Conservation (phyloP, 2,329 filamentous ascomycete species). For the Pseudocercospora ulei region DNA sequence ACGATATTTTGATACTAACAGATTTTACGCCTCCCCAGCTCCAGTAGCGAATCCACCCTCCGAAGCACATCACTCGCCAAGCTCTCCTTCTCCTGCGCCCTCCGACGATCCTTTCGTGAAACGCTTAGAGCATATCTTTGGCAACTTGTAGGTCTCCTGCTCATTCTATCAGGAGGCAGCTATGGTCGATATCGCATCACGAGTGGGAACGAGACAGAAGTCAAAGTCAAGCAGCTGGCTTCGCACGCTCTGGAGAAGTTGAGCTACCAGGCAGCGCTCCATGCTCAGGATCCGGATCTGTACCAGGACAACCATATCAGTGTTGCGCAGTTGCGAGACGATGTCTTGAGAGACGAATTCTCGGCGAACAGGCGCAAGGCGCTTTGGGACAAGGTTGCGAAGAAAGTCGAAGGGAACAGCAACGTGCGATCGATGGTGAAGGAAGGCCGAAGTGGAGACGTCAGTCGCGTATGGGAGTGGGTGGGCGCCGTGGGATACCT, state of each 20-base stretch:
- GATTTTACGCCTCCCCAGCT: slow-evolving; percentile 59
- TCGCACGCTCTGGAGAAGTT: slow-evolving; percentile 74
- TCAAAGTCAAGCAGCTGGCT: slow-evolving; percentile 72
- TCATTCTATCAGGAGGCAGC: slow-evolving; percentile 41
- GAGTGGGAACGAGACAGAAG: slow-evolving; percentile 54
- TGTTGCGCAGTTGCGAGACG: slow-evolving; percentile 80
- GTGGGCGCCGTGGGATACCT: slow-evolving; percentile 47
- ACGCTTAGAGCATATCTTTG: slow-evolving; percentile 78
- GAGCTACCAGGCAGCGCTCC: slow-evolving; percentile 72
- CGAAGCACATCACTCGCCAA: slow-evolving; percentile 82
- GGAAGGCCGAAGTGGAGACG: slow-evolving; percentile 47
- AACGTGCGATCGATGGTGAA: slow-evolving; percentile 75
- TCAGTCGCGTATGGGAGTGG: slow-evolving; percentile 60
- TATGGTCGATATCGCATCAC: slow-evolving; percentile 59
- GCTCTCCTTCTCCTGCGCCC: slow-evolving; percentile 73
- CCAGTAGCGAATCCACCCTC: slow-evolving; percentile 48
- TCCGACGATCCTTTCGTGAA: slow-evolving; percentile 68
- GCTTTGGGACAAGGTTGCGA: slow-evolving; percentile 73
- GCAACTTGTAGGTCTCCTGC: slow-evolving; percentile 60
- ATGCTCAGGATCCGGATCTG: slow-evolving; percentile 52
- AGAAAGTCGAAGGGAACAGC: slow-evolving; percentile 83
- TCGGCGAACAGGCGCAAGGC: slow-evolving; percentile 63
- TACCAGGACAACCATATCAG: slow-evolving; percentile 71
- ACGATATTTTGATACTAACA: slow-evolving; percentile 59
- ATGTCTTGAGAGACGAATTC: slow-evolving; percentile 75